Base-by-base conservation (phyloP, 768 basidiomycete genomes). In the Tephrocybe sp. region DNA sequence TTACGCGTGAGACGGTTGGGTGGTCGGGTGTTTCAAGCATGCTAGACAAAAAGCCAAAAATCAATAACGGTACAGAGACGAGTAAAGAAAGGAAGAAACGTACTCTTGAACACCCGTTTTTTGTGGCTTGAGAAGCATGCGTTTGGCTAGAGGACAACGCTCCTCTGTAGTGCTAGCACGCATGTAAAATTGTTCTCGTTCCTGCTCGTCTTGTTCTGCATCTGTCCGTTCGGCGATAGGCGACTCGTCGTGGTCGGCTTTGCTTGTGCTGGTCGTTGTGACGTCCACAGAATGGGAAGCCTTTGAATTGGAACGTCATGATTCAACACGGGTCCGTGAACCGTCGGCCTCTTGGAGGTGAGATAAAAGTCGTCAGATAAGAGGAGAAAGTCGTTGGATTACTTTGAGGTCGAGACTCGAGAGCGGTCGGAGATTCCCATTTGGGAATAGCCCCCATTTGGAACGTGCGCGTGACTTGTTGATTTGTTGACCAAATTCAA, bases 31-130 rank as follows among this genome's bases (percentile, higher is more conserved):
- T 69, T 57, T 82, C 80, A 48, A 86, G 71, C 79, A 86, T 82
- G 61, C 88, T 89, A 60, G 16, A 19, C 16, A 9, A 18, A 38
- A 19, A n/a, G 37, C 27, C 5, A 18, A 18, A 4, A 10, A 15
- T 38, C 22, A 52, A 30, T 8, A 40, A 51, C 52, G 53, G 33
- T 47, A 34, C 16, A 21, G 55, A 56, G 52, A 66, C 18, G 27
- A 15, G 47, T 2, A 25, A 34, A 30, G 16, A 23, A 10, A 44
- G 40, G 33, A 11, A 24, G 30, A 25, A 24, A 42, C 76, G 80
- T 50, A 86, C 89, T 86, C 86, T 44, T 88, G 86, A 22, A 86
- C 80, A 12, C 69, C 77, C 3, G 86, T 86, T 60, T 82, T 82
- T 46, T 74, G 69, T 16, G 84, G 74, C 56, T 81, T 86, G 13